Percentiles rank a stretch among this genome's conserved stretches.
These are phyloP conservation scores for Psidium guajava DNA, from an alignment of 345 rosid species.

Conservation along the genomic window DNA sequence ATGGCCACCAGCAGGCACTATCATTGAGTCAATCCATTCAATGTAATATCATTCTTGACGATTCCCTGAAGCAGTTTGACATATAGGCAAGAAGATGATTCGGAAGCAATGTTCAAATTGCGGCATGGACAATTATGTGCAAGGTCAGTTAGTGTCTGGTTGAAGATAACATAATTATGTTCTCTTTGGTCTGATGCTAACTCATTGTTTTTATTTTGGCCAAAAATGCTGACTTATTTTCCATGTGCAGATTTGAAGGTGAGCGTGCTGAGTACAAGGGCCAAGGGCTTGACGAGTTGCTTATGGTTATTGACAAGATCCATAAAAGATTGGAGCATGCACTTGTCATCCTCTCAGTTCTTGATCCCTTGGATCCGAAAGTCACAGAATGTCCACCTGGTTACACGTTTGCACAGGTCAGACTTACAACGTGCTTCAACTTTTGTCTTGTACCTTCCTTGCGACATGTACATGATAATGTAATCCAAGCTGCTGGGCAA, in stretches of 20 bases:
- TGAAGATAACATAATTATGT: neutral
- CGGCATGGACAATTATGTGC: slow-evolving; percentile 35
- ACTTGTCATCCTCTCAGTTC: slow-evolving; percentile 27
- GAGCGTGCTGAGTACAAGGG: slow-evolving; percentile 21
- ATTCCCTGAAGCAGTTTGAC: slow-evolving; percentile 2
- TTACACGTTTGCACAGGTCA: slow-evolving; percentile 34
- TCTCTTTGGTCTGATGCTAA: neutral
- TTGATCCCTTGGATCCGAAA: slow-evolving; percentile 28
- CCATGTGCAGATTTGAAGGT: slow-evolving; percentile 12
- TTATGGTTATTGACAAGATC: slow-evolving; percentile 29
- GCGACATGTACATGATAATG: neutral
- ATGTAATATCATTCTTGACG: slow-evolving; percentile 1
- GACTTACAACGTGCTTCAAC: neutral
- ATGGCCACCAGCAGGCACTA: neutral
- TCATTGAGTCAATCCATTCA: neutral
- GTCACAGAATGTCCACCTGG: slow-evolving; percentile 28
- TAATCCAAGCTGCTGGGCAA: neutral
- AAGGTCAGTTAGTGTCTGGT: slow-evolving; percentile 6
- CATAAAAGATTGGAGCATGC: slow-evolving; percentile 19
- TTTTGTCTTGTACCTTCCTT: neutral
- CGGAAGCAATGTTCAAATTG: slow-evolving; percentile 24
- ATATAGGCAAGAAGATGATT: slow-evolving; percentile 25
- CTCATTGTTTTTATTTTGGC: neutral
- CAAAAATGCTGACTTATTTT: neutral
- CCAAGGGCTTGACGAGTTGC: slow-evolving; percentile 27